Evolutionary conservation across 2,329 filamentous ascomycete species (phyloP).

Genomic region (Lasiodiplodia hormozganensis): DNA sequence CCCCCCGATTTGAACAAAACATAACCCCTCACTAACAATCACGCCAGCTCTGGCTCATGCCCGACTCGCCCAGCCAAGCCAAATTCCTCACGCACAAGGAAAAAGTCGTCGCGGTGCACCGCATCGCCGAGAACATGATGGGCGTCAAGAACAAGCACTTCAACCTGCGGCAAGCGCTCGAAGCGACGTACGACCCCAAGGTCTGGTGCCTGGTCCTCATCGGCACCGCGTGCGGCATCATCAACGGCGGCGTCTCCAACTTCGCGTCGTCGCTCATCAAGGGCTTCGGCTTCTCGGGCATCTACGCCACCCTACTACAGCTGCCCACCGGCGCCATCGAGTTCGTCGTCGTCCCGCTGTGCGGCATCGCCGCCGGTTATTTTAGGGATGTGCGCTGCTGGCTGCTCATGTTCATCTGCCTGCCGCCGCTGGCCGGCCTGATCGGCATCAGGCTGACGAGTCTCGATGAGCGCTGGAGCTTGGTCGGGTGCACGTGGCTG

Average conservation of each 20-base stretch:
- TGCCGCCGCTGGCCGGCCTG: slow-evolving; percentile 58
- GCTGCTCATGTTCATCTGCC: slow-evolving; percentile 47
- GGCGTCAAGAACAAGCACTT: slow-evolving; percentile 51
- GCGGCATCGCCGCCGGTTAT: slow-evolving; percentile 43
- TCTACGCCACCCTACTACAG: slow-evolving; percentile 52
- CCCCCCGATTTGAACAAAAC: neutral
- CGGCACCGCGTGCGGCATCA: slow-evolving; percentile 53
- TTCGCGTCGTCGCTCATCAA: slow-evolving; percentile 56
- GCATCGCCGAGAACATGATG: slow-evolving; percentile 50
- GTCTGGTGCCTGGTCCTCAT: slow-evolving; percentile 50
- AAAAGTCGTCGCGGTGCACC: slow-evolving; percentile 49
- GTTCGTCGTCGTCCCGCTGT: slow-evolving; percentile 47
- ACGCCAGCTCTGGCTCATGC: slow-evolving; percentile 42
- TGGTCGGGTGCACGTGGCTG: slow-evolving; percentile 62
- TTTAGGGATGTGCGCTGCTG: slow-evolving; percentile 41
- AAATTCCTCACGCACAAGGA: slow-evolving; percentile 49
- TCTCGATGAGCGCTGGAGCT: slow-evolving; percentile 54
- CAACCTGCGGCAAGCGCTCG: slow-evolving; percentile 46
- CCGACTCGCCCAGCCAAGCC: slow-evolving; percentile 45
- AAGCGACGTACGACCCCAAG: slow-evolving; percentile 50
- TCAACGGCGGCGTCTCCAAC: slow-evolving; percentile 60
- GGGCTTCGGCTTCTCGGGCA: slow-evolving; percentile 51
- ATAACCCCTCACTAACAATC: neutral
- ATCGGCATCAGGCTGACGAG: slow-evolving; percentile 58
- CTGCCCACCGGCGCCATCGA: slow-evolving; percentile 55